Percentiles rank a stretch among this genome's conserved stretches.
Conservation (phyloP, 1,284 basidiomycete genomes). For the Wolfiporia cocos region DNA sequence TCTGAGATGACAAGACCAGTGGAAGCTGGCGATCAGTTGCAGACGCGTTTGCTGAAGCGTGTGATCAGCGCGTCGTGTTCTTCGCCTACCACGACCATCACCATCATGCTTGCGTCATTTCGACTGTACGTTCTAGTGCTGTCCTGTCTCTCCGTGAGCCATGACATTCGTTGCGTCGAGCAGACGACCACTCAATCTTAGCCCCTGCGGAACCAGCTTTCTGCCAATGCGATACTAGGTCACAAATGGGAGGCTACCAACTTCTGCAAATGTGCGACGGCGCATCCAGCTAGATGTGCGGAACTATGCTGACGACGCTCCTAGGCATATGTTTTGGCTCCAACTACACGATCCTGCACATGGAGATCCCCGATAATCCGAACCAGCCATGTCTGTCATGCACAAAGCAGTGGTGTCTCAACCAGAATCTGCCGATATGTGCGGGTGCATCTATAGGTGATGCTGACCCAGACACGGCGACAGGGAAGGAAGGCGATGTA, state of each 20-base stretch:
- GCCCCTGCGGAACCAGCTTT: conserved; percentile 30
- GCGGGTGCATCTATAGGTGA: conserved; percentile 80
- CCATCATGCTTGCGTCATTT: conserved; percentile 2
- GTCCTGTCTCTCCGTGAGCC: conserved; percentile 8
- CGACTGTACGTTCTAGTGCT: conserved; percentile 9
- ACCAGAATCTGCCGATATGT: conserved; percentile 87
- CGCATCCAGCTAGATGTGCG: background rate
- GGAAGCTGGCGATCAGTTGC: too few relatives aligned
- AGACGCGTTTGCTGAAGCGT: too few relatives aligned
- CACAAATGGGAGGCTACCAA: conserved; percentile 78
- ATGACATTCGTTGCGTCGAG: background rate
- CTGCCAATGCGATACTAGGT: conserved; percentile 40
- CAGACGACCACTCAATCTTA: conserved; percentile 5
- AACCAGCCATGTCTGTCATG: conserved; percentile 88
- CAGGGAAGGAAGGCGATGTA: conserved; percentile 94
- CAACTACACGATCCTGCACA: conserved; percentile 83
- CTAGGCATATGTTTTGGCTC: conserved; percentile 86
- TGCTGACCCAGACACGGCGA: conserved; percentile 86
- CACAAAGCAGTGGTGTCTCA: conserved; percentile 93
- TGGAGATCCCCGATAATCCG: conserved; percentile 78
- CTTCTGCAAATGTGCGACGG: conserved; percentile 72
- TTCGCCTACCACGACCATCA: conserved; percentile 3
- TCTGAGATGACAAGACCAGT: too few relatives aligned
- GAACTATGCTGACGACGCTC: conserved; percentile 1
- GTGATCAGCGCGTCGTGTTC: conserved; percentile 5